phyloP scores from a whole-genome alignment of 139 green algal genomes.

The Chlamydomonas sp. region DNA sequence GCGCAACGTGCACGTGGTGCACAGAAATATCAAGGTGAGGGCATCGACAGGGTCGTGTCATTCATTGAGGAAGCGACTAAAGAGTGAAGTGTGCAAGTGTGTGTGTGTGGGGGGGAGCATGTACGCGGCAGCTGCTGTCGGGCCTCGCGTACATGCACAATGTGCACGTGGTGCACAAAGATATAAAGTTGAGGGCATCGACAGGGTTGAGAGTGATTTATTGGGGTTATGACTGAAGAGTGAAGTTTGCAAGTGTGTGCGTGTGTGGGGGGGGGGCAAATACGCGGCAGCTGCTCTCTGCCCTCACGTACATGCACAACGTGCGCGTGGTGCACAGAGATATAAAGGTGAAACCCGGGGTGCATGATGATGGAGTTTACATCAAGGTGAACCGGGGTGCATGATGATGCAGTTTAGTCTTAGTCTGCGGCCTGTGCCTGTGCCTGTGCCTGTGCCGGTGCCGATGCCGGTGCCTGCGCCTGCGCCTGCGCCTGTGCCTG shows the following conservation, averaged over 20 bases:
- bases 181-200: conserved; percentile 67
- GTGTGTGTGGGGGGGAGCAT: conserved; percentile 21
- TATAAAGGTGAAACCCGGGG: conserved; percentile 62
- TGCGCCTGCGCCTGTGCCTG: too few species aligned
- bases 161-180: conserved; percentile 73
- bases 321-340: conserved; percentile 78
- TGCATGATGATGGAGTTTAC: conserved; percentile 5
- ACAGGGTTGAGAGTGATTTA: too few species aligned
- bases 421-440: too few species aligned
- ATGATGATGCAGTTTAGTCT: too few species aligned
- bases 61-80: neutral
- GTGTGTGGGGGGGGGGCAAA: conserved; percentile 36
- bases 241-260: conserved; percentile 20
- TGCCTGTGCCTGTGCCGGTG: too few species aligned
- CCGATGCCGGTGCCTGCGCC: too few species aligned
- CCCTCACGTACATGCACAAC: conserved; percentile 77
- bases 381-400: too few species aligned
- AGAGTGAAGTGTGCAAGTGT: conserved; percentile 14
- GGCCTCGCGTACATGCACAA: conserved; percentile 21
- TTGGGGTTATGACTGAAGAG: neutral
- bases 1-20: conserved; percentile 57
- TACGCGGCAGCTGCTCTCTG: conserved; percentile 59
- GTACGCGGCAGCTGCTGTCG: conserved; percentile 6
- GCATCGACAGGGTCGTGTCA: too few species aligned
- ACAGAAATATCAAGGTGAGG: conserved; percentile 77